Evolutionary conservation across 805 yeast genomes (phyloP).

Genomic region (Candida saitoana): DNA sequence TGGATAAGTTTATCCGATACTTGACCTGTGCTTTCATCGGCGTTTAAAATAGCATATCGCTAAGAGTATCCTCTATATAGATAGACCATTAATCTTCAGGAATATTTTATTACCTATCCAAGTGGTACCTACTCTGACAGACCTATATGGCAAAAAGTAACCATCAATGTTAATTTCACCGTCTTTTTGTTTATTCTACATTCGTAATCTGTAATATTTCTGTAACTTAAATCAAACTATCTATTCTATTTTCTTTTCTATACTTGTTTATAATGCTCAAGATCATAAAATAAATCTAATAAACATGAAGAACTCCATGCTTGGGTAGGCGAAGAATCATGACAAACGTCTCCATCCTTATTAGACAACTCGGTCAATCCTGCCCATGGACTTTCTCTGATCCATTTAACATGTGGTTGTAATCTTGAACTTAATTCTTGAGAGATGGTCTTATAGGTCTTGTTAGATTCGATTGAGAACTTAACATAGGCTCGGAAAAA

Average conservation of each 20-base stretch:
- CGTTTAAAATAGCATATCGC: no score
- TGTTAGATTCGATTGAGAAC: conserved; percentile 35
- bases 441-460: conserved; percentile 49
- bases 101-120: no score
- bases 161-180: no score
- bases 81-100: no score
- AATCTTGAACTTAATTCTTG: conserved; percentile 54
- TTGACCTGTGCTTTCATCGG: no score
- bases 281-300: conserved; percentile 71
- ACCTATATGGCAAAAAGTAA: no score
- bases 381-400: conserved; percentile 79
- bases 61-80: no score
- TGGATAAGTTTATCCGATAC: no score
- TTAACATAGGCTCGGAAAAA: conserved; percentile 73
- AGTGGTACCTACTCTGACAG: no score
- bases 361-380: conserved; percentile 92
- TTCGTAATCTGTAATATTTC: no score
- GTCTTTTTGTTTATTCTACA: no score
- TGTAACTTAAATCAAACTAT: not conserved
- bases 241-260: not conserved
- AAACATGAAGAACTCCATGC: conserved; percentile 94
- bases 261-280: conserved; percentile 26
- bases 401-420: conserved; percentile 63
- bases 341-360: conserved; percentile 75
- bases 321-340: conserved; percentile 90